Conservation (phyloP, 495 filamentous ascomycete species). For the Aspergillus saccharolyticus region DNA sequence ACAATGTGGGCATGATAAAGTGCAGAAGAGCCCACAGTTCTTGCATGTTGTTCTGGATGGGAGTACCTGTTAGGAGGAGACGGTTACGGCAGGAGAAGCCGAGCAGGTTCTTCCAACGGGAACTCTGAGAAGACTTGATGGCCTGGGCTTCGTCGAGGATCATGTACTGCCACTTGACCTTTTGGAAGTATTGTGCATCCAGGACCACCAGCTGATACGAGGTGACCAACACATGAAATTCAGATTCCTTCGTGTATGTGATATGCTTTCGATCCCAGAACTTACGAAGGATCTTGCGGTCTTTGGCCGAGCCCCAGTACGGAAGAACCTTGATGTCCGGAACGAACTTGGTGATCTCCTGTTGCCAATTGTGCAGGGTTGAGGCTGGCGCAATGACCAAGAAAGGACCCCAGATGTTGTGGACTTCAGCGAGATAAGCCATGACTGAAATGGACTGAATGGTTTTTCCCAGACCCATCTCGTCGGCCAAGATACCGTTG, state of each 20-base stretch:
- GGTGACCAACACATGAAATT: slow-evolving; percentile 93
- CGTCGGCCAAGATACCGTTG: slow-evolving; percentile 97
- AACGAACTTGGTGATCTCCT: slow-evolving; percentile 93
- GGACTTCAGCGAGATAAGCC: slow-evolving; percentile 94
- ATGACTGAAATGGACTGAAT: slow-evolving; percentile 99
- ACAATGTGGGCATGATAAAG: slow-evolving; percentile 98
- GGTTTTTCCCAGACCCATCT: slow-evolving; percentile 99
- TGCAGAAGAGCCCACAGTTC: slow-evolving; percentile 96
- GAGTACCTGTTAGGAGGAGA: slow-evolving; percentile 89
- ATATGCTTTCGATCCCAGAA: slow-evolving; percentile 99
- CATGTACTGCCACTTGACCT: slow-evolving; percentile 99
- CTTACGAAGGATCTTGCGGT: slow-evolving; percentile 93
- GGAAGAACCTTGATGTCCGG: slow-evolving; percentile 90
- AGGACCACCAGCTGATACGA: slow-evolving; percentile 97
- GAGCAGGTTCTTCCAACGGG: slow-evolving; percentile 91
- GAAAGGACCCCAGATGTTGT: slow-evolving; percentile 98
- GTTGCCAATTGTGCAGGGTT: slow-evolving; percentile 98
- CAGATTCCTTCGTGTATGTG: slow-evolving; percentile 85
- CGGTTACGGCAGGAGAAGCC: slow-evolving; percentile 96
- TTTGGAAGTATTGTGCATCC: slow-evolving; percentile 94
- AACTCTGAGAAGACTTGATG: slow-evolving; percentile 96
- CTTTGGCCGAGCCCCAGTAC: slow-evolving; percentile 93
- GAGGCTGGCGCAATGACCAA: slow-evolving; percentile 94
- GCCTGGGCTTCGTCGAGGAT: slow-evolving; percentile 97
- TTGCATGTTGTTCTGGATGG: slow-evolving; percentile 99